Conservation (phyloP, 1,284 basidiomycete species). For the Sphagnurus paluster region DNA sequence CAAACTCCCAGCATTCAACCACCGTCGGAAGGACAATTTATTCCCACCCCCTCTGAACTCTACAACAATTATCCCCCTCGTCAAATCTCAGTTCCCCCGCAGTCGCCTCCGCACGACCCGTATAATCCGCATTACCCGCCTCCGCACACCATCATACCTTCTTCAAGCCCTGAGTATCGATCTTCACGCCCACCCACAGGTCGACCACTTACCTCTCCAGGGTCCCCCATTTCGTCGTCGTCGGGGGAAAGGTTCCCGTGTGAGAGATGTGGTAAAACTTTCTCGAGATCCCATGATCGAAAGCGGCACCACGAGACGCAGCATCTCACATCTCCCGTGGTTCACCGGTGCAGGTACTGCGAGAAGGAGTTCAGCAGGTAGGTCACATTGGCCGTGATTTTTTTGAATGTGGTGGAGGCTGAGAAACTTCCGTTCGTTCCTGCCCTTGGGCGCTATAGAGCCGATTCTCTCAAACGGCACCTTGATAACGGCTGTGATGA, state of each 20-base stretch:
- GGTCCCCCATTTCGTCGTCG: slow-evolving; percentile 36
- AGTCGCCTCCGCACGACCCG: slow-evolving; percentile 30
- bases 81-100: slow-evolving; percentile 29
- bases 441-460: no score
- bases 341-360: slow-evolving; percentile 68
- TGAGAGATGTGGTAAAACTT: slow-evolving; percentile 71
- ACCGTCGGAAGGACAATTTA: slow-evolving; percentile 37
- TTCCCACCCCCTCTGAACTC: slow-evolving; percentile 55
- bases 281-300: slow-evolving; percentile 75
- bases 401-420: no score
- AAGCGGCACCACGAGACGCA: slow-evolving; percentile 80
- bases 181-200: slow-evolving; percentile 31
- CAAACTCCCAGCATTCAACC: slow-evolving; percentile 21
- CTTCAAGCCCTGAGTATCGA: slow-evolving; percentile 27
- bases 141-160: slow-evolving; percentile 33
- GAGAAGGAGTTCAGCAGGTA: slow-evolving; percentile 72
- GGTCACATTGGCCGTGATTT: slow-evolving; percentile 11
- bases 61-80: slow-evolving; percentile 39
- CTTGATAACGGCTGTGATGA: slow-evolving; percentile 70
- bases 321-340: slow-evolving; percentile 55
- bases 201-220: slow-evolving; percentile 32
- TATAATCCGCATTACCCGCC: slow-evolving; percentile 37
- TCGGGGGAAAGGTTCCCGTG: slow-evolving; percentile 63
- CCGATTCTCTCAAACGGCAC: slow-evolving; percentile 48
- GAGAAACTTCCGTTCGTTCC: no score